These are phyloP conservation scores for Astragalus glycyphyllos DNA, from an alignment of 306 rosid species.

Conservation along the genomic window DNA sequence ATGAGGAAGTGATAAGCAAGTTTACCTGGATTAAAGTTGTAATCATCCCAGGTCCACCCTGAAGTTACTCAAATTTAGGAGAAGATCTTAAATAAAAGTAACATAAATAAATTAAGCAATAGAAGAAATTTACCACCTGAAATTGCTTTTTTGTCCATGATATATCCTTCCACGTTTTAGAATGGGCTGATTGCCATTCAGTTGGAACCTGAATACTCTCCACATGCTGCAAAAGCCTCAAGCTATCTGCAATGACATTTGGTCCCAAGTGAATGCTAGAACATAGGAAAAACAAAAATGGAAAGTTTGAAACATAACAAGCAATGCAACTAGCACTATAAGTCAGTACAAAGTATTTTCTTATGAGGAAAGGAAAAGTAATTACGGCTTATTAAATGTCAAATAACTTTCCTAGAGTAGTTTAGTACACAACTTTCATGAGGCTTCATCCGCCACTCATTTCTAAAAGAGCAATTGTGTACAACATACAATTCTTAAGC, in stretches of 20 bases:
- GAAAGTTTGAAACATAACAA: background rate
- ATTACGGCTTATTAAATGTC: conserved; percentile 9
- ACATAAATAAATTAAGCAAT: conserved; percentile 26
- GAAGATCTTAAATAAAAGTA: conserved; percentile 23
- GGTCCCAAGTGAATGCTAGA: conserved; percentile 36
- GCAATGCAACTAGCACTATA: conserved; percentile 20
- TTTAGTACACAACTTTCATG: conserved; percentile 14
- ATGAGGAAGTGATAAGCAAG: conserved; percentile 1
- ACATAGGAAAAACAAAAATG: conserved; percentile 11
- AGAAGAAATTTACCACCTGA: conserved; percentile 54
- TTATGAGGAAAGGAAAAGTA: background rate
- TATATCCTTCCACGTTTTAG: conserved; percentile 67
- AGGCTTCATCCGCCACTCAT: conserved; percentile 26
- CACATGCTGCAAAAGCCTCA: conserved; percentile 81
- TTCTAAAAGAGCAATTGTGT: conserved; percentile 25
- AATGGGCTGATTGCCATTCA: conserved; percentile 67
- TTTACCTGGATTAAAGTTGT: conserved; percentile 70
- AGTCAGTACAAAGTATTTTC: background rate
- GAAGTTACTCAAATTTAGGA: conserved; percentile 40
- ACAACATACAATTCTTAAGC: conserved; percentile 15
- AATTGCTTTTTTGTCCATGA: conserved; percentile 74
- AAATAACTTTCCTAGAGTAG: conserved; percentile 22
- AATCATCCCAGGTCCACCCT: conserved; percentile 83
- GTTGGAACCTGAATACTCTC: conserved; percentile 66
- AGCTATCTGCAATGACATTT: conserved; percentile 62